These are phyloP conservation scores for Mimosa bimucronata DNA, from an alignment of 306 rosid species.

Conservation along the genomic window DNA sequence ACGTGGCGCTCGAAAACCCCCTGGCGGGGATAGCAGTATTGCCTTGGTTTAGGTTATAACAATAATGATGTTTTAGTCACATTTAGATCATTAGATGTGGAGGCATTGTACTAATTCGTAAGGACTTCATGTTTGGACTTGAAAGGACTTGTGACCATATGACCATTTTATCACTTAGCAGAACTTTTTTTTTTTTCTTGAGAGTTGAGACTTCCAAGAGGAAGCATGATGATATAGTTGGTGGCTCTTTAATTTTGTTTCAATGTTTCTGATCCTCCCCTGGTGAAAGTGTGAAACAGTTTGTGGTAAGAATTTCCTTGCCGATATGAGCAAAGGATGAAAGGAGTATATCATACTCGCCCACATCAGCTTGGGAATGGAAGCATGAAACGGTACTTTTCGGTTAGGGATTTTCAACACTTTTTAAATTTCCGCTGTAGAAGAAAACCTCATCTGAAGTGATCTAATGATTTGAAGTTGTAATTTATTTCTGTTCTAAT, in stretches of 20 bases:
- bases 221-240: background rate
- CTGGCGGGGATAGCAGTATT: constrained; percentile 96
- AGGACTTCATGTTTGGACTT: constrained; percentile 36
- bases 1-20: constrained; percentile 88
- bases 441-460: background rate
- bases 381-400: background rate
- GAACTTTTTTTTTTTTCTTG: background rate
- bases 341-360: background rate
- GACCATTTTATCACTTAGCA: background rate
- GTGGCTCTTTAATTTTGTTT: background rate
- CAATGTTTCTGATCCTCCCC: background rate
- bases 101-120: constrained; percentile 33
- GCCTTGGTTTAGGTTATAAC: constrained; percentile 57
- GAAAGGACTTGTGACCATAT: constrained; percentile 34
- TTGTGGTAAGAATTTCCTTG: background rate
- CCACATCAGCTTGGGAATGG: background rate
- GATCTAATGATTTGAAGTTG: background rate
- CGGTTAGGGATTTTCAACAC: background rate
- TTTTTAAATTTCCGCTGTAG: background rate
- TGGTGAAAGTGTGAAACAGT: background rate
- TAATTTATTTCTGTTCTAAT: background rate
- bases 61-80: constrained; percentile 17
- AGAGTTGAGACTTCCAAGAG: background rate
- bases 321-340: background rate
- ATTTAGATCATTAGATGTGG: background rate